Evolutionary conservation across 2,329 filamentous ascomycete species (phyloP), one percentile per base, ranked within the genome.

Genomic region (Zasmidium angulare): DNA sequence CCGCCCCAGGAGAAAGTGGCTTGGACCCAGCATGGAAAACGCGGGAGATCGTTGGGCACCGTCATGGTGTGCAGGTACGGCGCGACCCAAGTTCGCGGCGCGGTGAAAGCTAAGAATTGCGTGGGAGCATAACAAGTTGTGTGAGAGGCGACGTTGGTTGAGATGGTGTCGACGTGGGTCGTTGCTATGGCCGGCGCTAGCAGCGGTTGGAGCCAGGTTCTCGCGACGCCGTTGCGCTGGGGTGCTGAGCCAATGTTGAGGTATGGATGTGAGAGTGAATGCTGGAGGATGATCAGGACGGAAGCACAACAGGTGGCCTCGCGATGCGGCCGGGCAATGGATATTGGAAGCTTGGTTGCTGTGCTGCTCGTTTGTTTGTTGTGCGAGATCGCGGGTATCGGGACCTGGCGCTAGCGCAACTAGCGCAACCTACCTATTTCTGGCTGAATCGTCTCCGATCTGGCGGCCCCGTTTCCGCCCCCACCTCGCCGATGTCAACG

Each of bases 1-100:
- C 74, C 74, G 47, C 74, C 74, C 73, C 73, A 76, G 26, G 74
- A 76, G 59, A 75, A 76, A n/a, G 74, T 74, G 2, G 74, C 74
- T 58, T 69, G 72, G 63, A 72, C 74, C 74, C 74, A 76, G 69
- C 74, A 76, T 12, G 74, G 74, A 57, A 76, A 76, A 9, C 69
- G 67, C 43, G 68, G 66, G 20, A 66, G 63, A 7, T 62, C 63
- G 48, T 54, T 56, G 17, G 63, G 55, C 51, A 58, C 57, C 12
- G 55, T 62, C 60, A 63, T 64, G 20, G 6, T 59, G 23, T 31
- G 29, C 23, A n/a, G n/a, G n/a, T n/a, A 24, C 11, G 26, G 4
- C 6, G 26, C 26, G 26, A 29, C 26, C 26, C 26, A 29, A 19
- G 17, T 17, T 24, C 23, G 43, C 14, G 4, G n/a, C 22, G 36